Base-by-base conservation (phyloP, 352 stramenopile genomes). In the Phytophthora cajani region DNA sequence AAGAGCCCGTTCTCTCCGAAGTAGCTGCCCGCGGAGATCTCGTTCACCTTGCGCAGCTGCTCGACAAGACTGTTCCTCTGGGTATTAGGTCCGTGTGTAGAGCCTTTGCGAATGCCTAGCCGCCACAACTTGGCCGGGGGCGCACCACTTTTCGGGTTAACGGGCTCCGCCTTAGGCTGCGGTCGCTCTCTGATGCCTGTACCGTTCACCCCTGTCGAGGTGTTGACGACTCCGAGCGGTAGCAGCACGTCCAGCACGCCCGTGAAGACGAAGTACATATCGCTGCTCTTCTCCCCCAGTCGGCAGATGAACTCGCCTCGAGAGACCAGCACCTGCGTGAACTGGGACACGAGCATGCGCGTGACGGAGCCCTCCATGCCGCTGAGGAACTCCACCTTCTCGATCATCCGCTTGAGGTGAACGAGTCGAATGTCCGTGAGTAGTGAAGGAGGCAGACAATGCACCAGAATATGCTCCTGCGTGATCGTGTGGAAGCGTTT, bases 221-320 rank as follows among this genome's bases (percentile, higher is more conserved):
- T 21, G 23, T 67, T 64, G 3, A 58, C 33, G 17, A 40, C 66
- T n/a, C 84, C 72, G 0, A 71, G 51, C 1, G 77, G 75, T 5
- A 87, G 21, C 12, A 90, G 52, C 5, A 77, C 75, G 5, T 81
- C 72, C 5, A 92, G 55, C 3, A 82, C 61, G 1, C 85, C 82
- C 2, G 81, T 84, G 51, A 90, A 91, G 5, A 92, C 83, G 38
- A 92, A 91, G 56, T 72, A 91, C 82, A 92, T 92, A 47, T 91
- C 82, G 21, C 74, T 81, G 4, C 82, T 81, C 64, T 87, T 63
- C 57, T 92, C 82, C 8, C 78, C 77, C 10, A 81, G 79, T 38
- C 74, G 78, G 61, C 76, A 90, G 5, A 92, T 79, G 47, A 81
- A 89, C 56, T 92, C 75, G n/a, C 79, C 77, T 21, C 77, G 69